Base-by-base conservation (phyloP, 1,284 basidiomycete species). In the Irpex lacteus region DNA sequence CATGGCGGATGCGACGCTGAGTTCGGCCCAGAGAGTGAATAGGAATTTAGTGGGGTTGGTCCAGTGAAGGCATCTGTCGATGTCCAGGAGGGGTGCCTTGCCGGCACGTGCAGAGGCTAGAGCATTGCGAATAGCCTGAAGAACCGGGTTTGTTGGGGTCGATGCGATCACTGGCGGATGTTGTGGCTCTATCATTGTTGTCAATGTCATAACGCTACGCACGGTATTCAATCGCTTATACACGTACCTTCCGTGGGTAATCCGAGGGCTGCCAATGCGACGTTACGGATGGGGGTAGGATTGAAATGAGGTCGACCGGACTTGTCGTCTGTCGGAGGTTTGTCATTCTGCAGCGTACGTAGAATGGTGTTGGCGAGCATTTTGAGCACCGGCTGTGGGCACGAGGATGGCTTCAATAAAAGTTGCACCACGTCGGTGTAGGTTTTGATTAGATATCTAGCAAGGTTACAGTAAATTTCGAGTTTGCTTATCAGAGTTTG, bases 381-480 rank as follows among this genome's bases (percentile, higher is more conserved):
- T 19, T 82, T 79, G 7, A 88, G 74, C 15, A 93, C 86, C 5
- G 88, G 80, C 18, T 77, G 81, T 1, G 91, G 91, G 70, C 89
- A 91, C 0, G 82, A 81, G 5, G 82, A 71, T 0, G 88, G 87
- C 38, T 85, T 72, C n/a, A 92, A 68, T 47, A 94, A 76, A 2
- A 80, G 85, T 69, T 89, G 87, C 11, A 94, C 75, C 60, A 90
- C 84, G 53, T 89, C 86, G 2, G 90, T 75, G 70, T 85, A 85
- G 53, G 79, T 71, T 4, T 70, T 69, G 4, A 73, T 74, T 21
- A 66, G 67, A 66, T 73, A 75, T 32, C 78, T 80, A 21, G 47
- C 37, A 13, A 61, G 47, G 4, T 19, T n/a, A 18, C 21, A n/a
- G 19, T 18, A 8, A 56, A 13, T 18, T 5, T 19, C 38, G 6